Evolutionary conservation across 495 filamentous ascomycete species (phyloP).

Genomic region (Ramalina intermedia): DNA sequence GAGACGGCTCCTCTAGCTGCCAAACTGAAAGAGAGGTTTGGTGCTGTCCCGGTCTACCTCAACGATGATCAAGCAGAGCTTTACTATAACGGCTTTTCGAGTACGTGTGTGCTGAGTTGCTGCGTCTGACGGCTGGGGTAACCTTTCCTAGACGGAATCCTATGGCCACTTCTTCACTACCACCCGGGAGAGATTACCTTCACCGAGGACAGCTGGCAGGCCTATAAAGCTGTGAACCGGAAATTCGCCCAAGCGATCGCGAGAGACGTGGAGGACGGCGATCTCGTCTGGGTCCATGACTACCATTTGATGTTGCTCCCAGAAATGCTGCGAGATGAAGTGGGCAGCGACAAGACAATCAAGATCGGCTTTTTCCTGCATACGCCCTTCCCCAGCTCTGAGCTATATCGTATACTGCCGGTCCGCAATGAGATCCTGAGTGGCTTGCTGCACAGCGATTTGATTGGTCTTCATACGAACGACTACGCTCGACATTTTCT

Average conservation of each 20-base stretch:
- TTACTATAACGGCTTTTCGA: slow-evolving; percentile 80
- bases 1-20: slow-evolving; percentile 49
- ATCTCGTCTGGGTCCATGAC: slow-evolving; percentile 91
- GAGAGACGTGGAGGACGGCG: slow-evolving; percentile 57
- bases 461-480: slow-evolving; percentile 91
- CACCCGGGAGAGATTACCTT: slow-evolving; percentile 88
- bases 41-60: slow-evolving; percentile 62
- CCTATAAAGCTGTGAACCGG: slow-evolving; percentile 74
- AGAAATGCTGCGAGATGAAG: slow-evolving; percentile 65
- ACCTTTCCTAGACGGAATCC: slow-evolving; percentile 57
- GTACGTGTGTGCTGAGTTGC: slow-evolving; percentile 33
- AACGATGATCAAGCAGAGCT: slow-evolving; percentile 64
- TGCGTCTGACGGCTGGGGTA: not conserved
- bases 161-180: slow-evolving; percentile 95
- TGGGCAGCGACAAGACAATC: slow-evolving; percentile 58
- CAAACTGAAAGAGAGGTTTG: slow-evolving; percentile 57
- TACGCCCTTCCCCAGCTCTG: slow-evolving; percentile 83
- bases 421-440: slow-evolving; percentile 69
- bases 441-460: slow-evolving; percentile 69
- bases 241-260: slow-evolving; percentile 70
- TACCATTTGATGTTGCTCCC: slow-evolving; percentile 93
- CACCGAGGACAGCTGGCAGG: slow-evolving; percentile 72
- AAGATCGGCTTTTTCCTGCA: slow-evolving; percentile 93
- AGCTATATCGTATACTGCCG: slow-evolving; percentile 83
- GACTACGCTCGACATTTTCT: slow-evolving; percentile 86